Evolutionary conservation across 2,329 filamentous ascomycete species (phyloP), one percentile per base, ranked within the genome.

Genomic region (Microsporum audouinii): DNA sequence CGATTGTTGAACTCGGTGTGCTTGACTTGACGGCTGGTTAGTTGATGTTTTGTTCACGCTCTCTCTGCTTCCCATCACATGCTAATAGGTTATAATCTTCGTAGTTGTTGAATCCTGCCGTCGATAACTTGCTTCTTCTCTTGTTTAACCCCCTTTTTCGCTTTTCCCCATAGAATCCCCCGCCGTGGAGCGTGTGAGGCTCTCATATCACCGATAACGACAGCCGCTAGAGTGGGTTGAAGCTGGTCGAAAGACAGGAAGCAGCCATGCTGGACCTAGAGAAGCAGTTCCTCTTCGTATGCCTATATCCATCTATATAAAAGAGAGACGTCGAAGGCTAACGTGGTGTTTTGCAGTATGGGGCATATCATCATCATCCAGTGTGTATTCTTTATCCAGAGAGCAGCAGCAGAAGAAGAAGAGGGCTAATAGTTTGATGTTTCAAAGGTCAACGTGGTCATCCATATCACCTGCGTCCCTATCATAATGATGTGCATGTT

Each of bases 211-310:
- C 10, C 5, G 23, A 14, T 10, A 14, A 1, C 51, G 51, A 36
- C 14, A 36, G 33, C 31, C 14, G 51, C 23, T 8, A 17, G 10
- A 17, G 33, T 5, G n/a, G 51, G 31, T n/a, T 29, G 31, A n/a
- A 55, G 49, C 49, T 23, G 53, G 33, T 10, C 2, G 31, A 58
- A 29, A 7, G 45, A 31, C 17, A 47, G 53, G 17, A 38, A 58
- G 57, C 43, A 39, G 62, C 64, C 63, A 36, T 47, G 34, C 73
- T 86, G 64, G 84, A 86, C 68, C 78, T 87, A 23, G 84, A 87
- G 73, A 85, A 84, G 72, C 84, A 86, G 73, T 76, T 86, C 64
- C 78, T 82, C 66, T 86, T 86, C 70, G 84, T 87, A 78, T 72
- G 84, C 72, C 58, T 53, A 61, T 63, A 43, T 60, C 17, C 17